Percentiles rank a stretch among this genome's conserved stretches.
Evolutionary conservation across 768 basidiomycete species (phyloP).

Genomic region (Arthromyces matolae): DNA sequence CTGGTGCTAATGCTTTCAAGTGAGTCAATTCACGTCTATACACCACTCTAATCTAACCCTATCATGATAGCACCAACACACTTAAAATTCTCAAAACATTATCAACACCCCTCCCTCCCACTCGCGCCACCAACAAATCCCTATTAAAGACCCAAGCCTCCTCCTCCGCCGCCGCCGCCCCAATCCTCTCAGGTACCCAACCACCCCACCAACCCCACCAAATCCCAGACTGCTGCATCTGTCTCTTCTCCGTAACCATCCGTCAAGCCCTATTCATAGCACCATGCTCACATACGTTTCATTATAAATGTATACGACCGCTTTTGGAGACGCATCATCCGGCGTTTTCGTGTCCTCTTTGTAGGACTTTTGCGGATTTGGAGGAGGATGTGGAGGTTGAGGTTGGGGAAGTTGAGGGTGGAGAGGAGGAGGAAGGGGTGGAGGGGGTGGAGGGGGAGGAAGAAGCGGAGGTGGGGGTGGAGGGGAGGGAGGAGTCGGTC

Average conservation of each 20-base stretch:
- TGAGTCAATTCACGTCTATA: constrained; percentile 21
- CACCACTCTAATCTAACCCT: neutral
- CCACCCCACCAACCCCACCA: too few relatives aligned
- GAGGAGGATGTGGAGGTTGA: constrained; percentile 87
- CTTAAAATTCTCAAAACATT: constrained; percentile 80
- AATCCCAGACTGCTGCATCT: constrained; percentile 91
- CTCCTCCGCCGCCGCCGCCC: constrained; percentile 8
- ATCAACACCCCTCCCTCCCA: constrained; percentile 17
- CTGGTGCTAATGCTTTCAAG: constrained; percentile 90
- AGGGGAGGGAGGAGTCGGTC: constrained; percentile 4
- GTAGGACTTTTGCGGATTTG: constrained; percentile 90
- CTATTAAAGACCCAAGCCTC: constrained; percentile 4
- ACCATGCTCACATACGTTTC: constrained; percentile 94
- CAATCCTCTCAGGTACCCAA: constrained; percentile 33
- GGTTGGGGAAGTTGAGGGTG: constrained; percentile 22
- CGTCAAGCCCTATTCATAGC: constrained; percentile 97
- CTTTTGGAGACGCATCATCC: constrained; percentile 87
- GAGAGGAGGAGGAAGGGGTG: constrained; percentile 10
- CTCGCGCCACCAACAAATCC: constrained; percentile 9
- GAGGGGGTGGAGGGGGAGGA: neutral
- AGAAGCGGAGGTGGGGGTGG: constrained; percentile 1
- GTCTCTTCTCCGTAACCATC: constrained; percentile 86
- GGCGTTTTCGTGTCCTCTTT: constrained; percentile 92
- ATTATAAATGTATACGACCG: constrained; percentile 96
- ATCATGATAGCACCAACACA: constrained; percentile 53